Base-by-base conservation (phyloP, 2,329 filamentous ascomycete genomes). In the Alternaria atra region DNA sequence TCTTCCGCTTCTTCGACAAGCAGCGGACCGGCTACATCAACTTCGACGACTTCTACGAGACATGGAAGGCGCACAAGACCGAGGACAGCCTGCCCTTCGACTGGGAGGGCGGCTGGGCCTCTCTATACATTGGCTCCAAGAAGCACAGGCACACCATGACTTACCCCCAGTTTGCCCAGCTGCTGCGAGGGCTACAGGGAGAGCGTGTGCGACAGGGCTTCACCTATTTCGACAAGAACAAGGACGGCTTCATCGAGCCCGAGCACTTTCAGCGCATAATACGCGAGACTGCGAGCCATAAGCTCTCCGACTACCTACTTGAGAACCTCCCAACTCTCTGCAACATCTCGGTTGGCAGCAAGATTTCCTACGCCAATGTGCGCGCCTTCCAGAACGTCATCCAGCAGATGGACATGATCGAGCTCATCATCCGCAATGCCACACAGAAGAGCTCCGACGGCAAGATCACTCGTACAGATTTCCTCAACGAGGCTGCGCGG, bases 311-410 rank as follows among this genome's bases (percentile, higher is more conserved):
- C 80, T 94, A 99, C 80, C 84, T 99, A 42, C 86, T 99, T 51
- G 89, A 94, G 69, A 94, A 98, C 80, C 87, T 99, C 47, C 89
- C 91, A 65, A 95, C 93, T 1, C 87, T 99, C 40, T 98, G 94
- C 87, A 97, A 97, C 82, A 97, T 98, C 78, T 93, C 92, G 7
- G 85, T 90, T 34, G 90, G 93, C 64, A 95, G 89, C 84, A 97
- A 96, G 82, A 95, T 99, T 71, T 97, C 94, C 6, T 99, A 99
- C 77, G 93, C 95, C 78, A 97, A 97, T 77, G 95, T 99, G 32
- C 89, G 95, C 68, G 95, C 95, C 37, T 99, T 99, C 84, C 94
- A 97, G 83, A 99, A 99, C 79, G 90, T 99, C 80, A 94, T 99
- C 72, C 90, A 91, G 74, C 94, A 98, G 81, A 97, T 99, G 92